Base-by-base conservation (phyloP, 805 yeast genomes). In the Monosporozyma aerobia region DNA sequence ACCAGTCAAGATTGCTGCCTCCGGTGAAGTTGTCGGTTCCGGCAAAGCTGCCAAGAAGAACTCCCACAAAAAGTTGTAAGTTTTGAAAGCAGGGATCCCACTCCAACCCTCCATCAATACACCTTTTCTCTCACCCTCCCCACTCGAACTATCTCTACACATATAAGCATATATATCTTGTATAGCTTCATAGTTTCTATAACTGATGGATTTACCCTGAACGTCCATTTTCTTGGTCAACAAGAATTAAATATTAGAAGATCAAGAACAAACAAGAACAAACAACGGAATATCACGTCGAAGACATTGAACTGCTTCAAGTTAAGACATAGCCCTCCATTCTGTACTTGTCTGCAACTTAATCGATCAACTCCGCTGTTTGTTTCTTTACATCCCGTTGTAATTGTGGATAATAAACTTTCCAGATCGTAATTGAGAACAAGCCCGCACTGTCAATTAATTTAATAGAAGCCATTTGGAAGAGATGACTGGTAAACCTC, bases 1-100 rank as follows among this genome's bases (percentile, higher is more conserved):
- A 61, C 80, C 79, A 29, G 74, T 92, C 56, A 76, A 72, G 57
- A 84, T 90, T 60, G 77, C 75, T 49, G 81, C 80, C 55, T 74
- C 87, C 58, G 98, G 98, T n/a, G 51, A 41, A 37, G 22, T 41
- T 25, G 37, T 39, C 4, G 45, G 4, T 19, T 30, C 25, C 40
- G 19, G 16, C 9, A 30, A 45, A 11, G 23, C 16, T 22, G 14
- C 49, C 43, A 35, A 25, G 32, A 8, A 35, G 16, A 16, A n/a
- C 32, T 9, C n/a, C 13, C 43, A 33, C 14, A 23, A 43, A 14
- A 30, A 43, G 11, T 43, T 43, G 9, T 43, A 43, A 23, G 39
- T 13, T 14, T 4, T 35, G 39, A 35, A 35, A 13, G 6, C 19
- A 19, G n/a, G n/a, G 16, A 13, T 32, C 14, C 11, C 19, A 19